Evolutionary conservation across 495 filamentous ascomycete species (phyloP).

Genomic region (Hyaloscypha finlandica): DNA sequence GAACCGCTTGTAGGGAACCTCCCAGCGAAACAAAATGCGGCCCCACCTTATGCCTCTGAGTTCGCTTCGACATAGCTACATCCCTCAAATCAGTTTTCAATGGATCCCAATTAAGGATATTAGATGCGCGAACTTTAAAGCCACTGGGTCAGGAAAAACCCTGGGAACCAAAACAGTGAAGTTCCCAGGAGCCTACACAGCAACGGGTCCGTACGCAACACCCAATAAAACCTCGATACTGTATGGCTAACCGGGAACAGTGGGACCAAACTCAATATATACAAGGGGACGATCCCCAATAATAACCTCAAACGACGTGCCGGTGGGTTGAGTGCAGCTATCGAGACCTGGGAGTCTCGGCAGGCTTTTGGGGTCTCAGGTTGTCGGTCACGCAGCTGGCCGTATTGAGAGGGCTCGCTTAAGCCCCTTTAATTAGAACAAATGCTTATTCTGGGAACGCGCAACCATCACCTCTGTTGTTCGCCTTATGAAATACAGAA

Average conservation of each 20-base stretch:
- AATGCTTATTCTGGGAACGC: no score
- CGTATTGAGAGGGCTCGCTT: background rate
- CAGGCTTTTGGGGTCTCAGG: no score
- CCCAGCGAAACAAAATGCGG: no score
- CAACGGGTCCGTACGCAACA: constrained; percentile 40
- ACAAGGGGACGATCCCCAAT: constrained; percentile 41
- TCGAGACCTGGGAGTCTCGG: no score
- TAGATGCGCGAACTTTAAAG: constrained; percentile 53
- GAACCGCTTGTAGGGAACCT: no score
- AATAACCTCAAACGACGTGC: constrained; percentile 48
- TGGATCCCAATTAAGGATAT: no score
- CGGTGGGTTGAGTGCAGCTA: no score
- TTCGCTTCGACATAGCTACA: no score
- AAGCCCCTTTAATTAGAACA: background rate
- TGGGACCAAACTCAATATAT: constrained; percentile 55
- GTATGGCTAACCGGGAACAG: constrained; percentile 1
- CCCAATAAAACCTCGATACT: background rate
- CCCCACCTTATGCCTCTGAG: no score
- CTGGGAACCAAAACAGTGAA: constrained; percentile 48
- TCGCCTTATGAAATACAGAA: background rate
- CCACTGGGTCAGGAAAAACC: constrained; percentile 47
- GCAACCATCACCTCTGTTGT: no score
- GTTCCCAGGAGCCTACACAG: constrained; percentile 55
- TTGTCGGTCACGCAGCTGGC: no score
- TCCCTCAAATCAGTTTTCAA: no score